Conservation (phyloP, 768 basidiomycete species). For the Xanthoconium stramineum region DNA sequence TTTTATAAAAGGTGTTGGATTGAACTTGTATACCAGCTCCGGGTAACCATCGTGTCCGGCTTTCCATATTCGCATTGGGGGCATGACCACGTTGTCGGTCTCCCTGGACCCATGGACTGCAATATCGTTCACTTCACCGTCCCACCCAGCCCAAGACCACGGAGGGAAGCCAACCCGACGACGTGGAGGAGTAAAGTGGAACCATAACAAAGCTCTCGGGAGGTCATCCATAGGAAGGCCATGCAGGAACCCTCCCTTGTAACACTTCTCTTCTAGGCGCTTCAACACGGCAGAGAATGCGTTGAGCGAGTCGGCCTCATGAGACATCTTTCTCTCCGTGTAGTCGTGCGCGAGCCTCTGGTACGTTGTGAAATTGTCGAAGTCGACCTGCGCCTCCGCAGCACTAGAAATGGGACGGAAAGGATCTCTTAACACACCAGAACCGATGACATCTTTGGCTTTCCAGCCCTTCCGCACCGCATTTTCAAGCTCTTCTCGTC, state of each 20-base stretch:
- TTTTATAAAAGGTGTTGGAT: background rate
- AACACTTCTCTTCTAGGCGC: background rate
- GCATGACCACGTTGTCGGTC: background rate
- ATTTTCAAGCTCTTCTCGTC: background rate
- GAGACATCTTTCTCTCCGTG: conserved; percentile 1
- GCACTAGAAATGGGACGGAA: conserved; percentile 3
- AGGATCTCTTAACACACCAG: conserved; percentile 7
- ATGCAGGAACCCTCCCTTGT: conserved; percentile 11
- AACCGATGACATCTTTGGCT: background rate
- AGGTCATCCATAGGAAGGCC: conserved; percentile 11
- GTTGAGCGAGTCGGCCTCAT: conserved; percentile 12
- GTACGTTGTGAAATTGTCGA: background rate
- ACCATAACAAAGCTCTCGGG: conserved; percentile 12
- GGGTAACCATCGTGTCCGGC: background rate
- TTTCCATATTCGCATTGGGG: conserved; percentile 13
- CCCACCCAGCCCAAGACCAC: conserved; percentile 18
- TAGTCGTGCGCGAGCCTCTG: conserved; percentile 2
- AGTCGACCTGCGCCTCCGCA: background rate
- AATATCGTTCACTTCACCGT: background rate
- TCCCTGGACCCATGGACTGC: background rate
- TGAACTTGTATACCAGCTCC: conserved; percentile 12
- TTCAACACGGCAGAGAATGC: conserved; percentile 14
- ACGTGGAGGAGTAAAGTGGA: background rate
- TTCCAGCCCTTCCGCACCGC: background rate
- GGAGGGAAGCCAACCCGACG: background rate